Percentiles rank a stretch among this genome's conserved stretches.
Evolutionary conservation across 2,329 filamentous ascomycete genomes (phyloP).

Genomic region (Chaetomium olivaceum): DNA sequence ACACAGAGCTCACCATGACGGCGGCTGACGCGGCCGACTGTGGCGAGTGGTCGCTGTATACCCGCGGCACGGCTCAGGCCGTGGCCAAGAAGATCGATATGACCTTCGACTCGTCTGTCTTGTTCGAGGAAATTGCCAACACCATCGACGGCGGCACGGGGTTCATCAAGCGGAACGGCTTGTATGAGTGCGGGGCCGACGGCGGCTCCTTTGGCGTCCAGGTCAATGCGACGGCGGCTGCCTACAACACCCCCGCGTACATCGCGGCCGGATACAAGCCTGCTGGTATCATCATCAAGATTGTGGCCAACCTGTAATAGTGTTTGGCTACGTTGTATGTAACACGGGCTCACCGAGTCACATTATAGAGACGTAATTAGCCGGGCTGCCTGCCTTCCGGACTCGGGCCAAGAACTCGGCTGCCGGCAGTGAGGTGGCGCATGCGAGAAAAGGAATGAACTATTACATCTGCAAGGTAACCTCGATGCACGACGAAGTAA

Average conservation of each 20-base stretch:
- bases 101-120: not conserved
- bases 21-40: not conserved
- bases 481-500: too few relatives aligned
- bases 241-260: not conserved
- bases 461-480: too few relatives aligned
- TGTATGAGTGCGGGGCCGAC: not conserved
- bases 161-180: too few relatives aligned
- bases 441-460: too few relatives aligned
- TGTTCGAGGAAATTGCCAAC: slow-evolving; percentile 2
- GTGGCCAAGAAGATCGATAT: not conserved
- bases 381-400: too few relatives aligned
- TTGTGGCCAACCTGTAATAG: not conserved
- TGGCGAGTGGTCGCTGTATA: slow-evolving; percentile 2
- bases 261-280: not conserved
- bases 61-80: not conserved
- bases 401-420: too few relatives aligned
- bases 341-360: too few relatives aligned
- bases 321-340: too few relatives aligned
- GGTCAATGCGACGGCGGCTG: too few relatives aligned
- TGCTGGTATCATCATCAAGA: not conserved
- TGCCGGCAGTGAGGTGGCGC: too few relatives aligned
- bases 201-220: not conserved
- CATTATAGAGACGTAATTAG: too few relatives aligned
- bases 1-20: not conserved
- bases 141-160: slow-evolving; percentile 8